phyloP scores from a whole-genome alignment of 2,329 filamentous ascomycete genomes.

The Aspergillus fumigatiaffinis region DNA sequence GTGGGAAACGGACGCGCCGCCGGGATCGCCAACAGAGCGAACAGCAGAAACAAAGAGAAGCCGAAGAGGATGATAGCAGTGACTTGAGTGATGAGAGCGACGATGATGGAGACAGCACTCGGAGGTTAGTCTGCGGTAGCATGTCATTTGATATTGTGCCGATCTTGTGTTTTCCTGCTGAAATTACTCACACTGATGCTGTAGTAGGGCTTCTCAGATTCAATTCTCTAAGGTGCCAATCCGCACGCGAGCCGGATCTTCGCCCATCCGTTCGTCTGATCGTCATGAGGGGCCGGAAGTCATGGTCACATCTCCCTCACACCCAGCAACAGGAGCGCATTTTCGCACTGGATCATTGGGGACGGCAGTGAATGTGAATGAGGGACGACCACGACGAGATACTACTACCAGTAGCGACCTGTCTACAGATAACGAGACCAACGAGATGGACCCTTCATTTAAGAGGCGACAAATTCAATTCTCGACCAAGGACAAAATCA shows the following conservation, averaged over 20 bases:
- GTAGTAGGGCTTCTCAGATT: constrained; percentile 70
- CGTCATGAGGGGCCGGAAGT: constrained; percentile 45
- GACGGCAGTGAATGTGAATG: constrained; percentile 51
- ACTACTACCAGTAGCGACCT: constrained; percentile 64
- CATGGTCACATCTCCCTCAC: constrained; percentile 54
- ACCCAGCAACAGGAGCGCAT: constrained; percentile 44
- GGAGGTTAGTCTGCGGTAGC: constrained; percentile 25
- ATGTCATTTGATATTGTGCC: background rate
- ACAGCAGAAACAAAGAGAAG: constrained; percentile 50
- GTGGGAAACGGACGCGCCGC: constrained; percentile 29
- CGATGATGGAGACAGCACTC: constrained; percentile 51
- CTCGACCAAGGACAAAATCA: constrained; percentile 32
- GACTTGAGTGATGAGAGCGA: constrained; percentile 65
- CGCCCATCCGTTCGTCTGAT: constrained; percentile 63
- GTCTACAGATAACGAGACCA: constrained; percentile 62
- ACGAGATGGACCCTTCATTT: constrained; percentile 55
- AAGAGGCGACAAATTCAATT: constrained; percentile 52
- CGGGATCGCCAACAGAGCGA: constrained; percentile 44
- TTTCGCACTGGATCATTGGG: constrained; percentile 55
- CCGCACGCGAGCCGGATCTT: constrained; percentile 79
- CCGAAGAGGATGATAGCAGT: constrained; percentile 63
- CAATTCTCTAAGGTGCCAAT: constrained; percentile 96
- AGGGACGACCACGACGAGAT: constrained; percentile 52
- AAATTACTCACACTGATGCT: constrained; percentile 15
- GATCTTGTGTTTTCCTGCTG: background rate